phyloP scores from a whole-genome alignment of 2,329 filamentous ascomycete genomes.

The Fusarium sp. region DNA sequence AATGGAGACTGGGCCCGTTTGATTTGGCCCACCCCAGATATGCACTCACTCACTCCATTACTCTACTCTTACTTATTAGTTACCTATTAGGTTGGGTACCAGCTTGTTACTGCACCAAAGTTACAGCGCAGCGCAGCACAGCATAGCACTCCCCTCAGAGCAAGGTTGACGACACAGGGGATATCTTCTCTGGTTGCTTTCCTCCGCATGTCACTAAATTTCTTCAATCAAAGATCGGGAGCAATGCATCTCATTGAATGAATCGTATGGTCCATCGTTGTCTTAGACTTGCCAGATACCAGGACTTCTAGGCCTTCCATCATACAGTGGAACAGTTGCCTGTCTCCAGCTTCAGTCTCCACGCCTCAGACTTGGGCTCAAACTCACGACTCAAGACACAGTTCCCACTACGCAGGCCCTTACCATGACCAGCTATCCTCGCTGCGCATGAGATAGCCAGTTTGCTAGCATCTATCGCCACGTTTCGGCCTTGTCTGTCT shows the following conservation, averaged over 20 bases:
- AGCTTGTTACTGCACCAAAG: conserved; percentile 2
- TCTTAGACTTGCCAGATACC: neutral
- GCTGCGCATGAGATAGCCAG: conserved; percentile 27
- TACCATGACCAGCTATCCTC: conserved; percentile 2
- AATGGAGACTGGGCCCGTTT: conserved; percentile 8
- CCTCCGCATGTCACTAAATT: neutral
- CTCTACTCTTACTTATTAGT: neutral
- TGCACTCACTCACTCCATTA: neutral
- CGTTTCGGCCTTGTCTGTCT: conserved; percentile 6
- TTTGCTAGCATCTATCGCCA: conserved; percentile 16
- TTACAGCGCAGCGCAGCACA: neutral
- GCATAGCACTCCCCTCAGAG: neutral
- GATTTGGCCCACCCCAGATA: conserved; percentile 7
- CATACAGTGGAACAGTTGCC: conserved; percentile 3
- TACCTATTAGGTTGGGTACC: neutral
- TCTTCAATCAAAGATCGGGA: conserved; percentile 19
- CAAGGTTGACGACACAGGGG: conserved; percentile 9
- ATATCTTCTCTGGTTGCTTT: neutral
- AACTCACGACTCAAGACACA: neutral
- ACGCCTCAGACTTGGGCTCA: neutral
- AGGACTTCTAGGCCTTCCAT: neutral
- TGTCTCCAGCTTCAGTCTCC: neutral
- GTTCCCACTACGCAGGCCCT: conserved; percentile 7
- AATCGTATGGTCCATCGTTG: conserved; percentile 17
- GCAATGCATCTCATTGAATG: conserved; percentile 4